Evolutionary conservation across 495 filamentous ascomycete species (phyloP).

Genomic region (Trichoderma reesei): DNA sequence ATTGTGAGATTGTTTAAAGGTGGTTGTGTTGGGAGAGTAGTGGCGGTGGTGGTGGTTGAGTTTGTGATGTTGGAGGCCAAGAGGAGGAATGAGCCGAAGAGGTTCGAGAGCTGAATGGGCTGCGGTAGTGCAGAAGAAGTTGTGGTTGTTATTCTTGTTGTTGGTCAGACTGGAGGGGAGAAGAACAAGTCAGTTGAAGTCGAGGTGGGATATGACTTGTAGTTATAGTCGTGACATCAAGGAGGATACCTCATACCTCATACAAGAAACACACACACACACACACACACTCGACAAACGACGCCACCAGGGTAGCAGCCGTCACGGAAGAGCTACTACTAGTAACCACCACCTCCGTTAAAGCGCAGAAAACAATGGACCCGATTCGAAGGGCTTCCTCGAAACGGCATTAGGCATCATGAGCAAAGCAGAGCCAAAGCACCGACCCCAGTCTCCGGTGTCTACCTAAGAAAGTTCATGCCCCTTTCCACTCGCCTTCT

Average conservation of each 20-base stretch:
- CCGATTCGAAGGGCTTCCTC: background rate
- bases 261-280: too few species aligned
- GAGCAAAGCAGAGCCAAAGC: background rate
- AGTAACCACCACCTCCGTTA: background rate
- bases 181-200: background rate
- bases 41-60: background rate
- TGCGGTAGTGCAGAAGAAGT: background rate
- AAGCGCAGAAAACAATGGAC: background rate
- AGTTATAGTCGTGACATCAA: background rate
- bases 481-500: background rate
- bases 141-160: background rate
- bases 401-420: background rate
- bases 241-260: background rate
- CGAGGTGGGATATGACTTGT: background rate
- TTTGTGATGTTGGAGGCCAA: background rate
- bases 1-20: conserved; percentile 19
- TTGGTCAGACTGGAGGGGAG: background rate
- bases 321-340: too few species aligned
- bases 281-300: too few species aligned
- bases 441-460: background rate
- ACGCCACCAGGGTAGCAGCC: too few species aligned
- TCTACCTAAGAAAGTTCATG: background rate
- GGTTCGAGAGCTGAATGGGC: conserved; percentile 1
- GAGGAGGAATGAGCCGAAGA: background rate
- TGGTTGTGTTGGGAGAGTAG: conserved; percentile 10